Percentiles rank a stretch among this genome's conserved stretches.
Conservation (phyloP, 78 protist genomes). For the Dictyostelium capitatum region DNA sequence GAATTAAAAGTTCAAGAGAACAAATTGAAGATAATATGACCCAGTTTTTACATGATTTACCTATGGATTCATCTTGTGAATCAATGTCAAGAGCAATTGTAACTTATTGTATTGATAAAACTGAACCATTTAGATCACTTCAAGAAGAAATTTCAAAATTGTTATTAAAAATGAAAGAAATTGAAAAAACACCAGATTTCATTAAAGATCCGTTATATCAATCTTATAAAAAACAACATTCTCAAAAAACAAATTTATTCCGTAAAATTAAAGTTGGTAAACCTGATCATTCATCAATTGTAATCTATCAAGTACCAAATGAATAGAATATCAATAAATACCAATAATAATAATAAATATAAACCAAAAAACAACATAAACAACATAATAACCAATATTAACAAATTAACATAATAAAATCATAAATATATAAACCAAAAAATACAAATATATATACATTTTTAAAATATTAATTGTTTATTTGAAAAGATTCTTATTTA, state of each 20-base stretch:
- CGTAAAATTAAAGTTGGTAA: slow-evolving; percentile 65
- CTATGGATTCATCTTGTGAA: slow-evolving; percentile 28
- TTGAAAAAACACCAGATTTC: slow-evolving; percentile 13
- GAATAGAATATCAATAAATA: too few relatives aligned
- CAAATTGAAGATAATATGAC: slow-evolving; percentile 59
- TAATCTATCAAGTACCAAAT: slow-evolving; percentile 48
- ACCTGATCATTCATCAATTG: slow-evolving; percentile 78
- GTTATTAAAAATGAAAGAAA: slow-evolving; percentile 57
- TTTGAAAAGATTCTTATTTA: too few relatives aligned
- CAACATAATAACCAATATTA: not conserved
- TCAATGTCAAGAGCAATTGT: slow-evolving; percentile 53
- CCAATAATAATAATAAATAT: not conserved
- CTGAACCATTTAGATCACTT: slow-evolving; percentile 40
- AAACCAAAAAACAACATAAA: not conserved
- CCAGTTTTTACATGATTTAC: not conserved
- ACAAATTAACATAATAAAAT: not conserved
- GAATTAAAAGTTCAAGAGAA: slow-evolving; percentile 18
- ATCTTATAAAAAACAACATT: slow-evolving; percentile 24
- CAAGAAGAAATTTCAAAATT: slow-evolving; percentile 47
- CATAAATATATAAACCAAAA: not conserved
- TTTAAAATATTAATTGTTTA: too few relatives aligned
- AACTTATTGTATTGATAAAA: slow-evolving; percentile 62
- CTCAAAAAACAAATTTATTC: slow-evolving; percentile 12
- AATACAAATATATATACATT: not conserved
- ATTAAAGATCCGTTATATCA: slow-evolving; percentile 44